Base-by-base conservation (phyloP, 2,329 filamentous ascomycete species). In the Aureobasidium sp. region DNA sequence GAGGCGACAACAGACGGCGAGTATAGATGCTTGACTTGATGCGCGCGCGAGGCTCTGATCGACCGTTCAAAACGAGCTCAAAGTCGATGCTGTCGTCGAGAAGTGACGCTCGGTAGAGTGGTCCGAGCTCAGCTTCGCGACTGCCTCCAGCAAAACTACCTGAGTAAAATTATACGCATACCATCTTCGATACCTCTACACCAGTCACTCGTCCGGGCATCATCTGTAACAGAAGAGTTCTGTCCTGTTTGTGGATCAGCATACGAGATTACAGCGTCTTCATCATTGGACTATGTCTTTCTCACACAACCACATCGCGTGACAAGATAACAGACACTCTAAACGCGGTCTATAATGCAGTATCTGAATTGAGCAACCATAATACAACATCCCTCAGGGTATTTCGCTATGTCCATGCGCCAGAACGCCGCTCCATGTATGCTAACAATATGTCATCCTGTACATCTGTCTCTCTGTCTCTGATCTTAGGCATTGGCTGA, bases 401-500 rank as follows among this genome's bases (percentile, higher is more conserved):
- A 61, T 61, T 54, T 44, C 39, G 49, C 50, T 40, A 48, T 27
- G 27, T 35, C 40, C 37, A 37, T 56, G 33, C 50, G 40, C 44
- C 49, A 62, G 12, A 44, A 54, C 59, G 42, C 59, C 59, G 5
- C 35, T 45, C 39, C 37, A 22, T 50, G 27, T 49, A 60, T 50
- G 57, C 57, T 48, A 48, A 50, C 50, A 57, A 47, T 57, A 33
- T 54, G 49, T 39, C 39, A 33, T 54, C 29, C 59, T 53, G 49
- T 56, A 57, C 19, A 42, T 31, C 50, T 22, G 40, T 57, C 50
- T n/a, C 64, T 27, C 49, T 14, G 40, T 57, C 44, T 22, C 64
- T 33, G 52, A 54, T 22, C 61, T 59, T 29, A 63, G 45, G 22
- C 65, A 49, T 62, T 63, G 61, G 17, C 72, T 12, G 62, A 60